Evolutionary conservation across 176 grass and related monocot species (phyloP), one percentile per base, ranked within the genome.

Genomic region (Hordeum marinum): DNA sequence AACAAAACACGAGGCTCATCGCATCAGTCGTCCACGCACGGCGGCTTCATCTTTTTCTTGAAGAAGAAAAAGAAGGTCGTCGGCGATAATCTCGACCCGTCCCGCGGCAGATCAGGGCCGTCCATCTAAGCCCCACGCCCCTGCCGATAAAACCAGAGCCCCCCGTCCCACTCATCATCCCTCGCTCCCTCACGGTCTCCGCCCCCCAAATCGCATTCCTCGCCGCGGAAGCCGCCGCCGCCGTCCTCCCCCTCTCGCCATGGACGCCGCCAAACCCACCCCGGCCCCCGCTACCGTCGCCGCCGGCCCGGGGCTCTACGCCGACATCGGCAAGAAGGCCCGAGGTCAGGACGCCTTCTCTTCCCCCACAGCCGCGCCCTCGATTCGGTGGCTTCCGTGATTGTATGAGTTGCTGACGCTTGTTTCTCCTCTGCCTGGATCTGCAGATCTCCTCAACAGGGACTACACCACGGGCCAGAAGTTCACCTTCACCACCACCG

Each of bases 361-460:
- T 71, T 3, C n/a, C 3, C 39, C 68, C 14, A 3, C 46, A 1
- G 17, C 18, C 2, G 18, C 0, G 11, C 7, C 12, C 66, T 67
- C 15, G 75, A 46, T 83, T 78, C 65, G 37, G 25, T 26, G 32
- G 4, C 21, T 63, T 36, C 11, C 9, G 35, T 20, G 11, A 11
- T 3, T 41, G 8, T 23, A 21, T 7, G 27, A 42, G 58, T 78
- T 74, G 84, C 74, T 90, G 35, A 83, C 27, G 5, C 68, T 75
- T 9, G 9, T 21, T 71, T 10, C 79, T 75, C 64, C 17, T 17
- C 50, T 5, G 17, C 39, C 36, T 39, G 59, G 3, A 21, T 73
- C 76, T 36, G 77, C 64, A 92, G 87, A 94, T 92, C 87, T 94
- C 86, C 69, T 94, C 35, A 92, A 90, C 63, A 94, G 61, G 87